Conservation (phyloP, 495 filamentous ascomycete genomes). For the Letharia lupina region DNA sequence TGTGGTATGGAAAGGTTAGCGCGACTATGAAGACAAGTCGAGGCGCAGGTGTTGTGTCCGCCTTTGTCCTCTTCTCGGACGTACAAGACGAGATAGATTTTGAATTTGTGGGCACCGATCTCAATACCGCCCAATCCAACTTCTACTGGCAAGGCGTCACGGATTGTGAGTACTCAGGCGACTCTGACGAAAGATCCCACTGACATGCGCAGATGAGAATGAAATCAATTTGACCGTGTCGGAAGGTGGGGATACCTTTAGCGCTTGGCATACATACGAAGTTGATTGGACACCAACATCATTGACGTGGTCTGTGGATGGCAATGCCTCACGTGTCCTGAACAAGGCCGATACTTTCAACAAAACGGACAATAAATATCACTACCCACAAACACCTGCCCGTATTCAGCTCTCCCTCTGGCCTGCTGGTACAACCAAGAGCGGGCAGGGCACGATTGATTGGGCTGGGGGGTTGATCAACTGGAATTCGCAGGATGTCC, state of each 20-base stretch:
- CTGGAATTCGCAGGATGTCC: conserved; percentile 76
- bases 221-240: conserved; percentile 56
- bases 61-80: conserved; percentile 89
- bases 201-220: conserved; percentile 55
- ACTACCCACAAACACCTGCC: conserved; percentile 88
- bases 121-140: conserved; percentile 77
- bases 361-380: conserved; percentile 67
- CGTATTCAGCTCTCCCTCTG: conserved; percentile 92
- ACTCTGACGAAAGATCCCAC: conserved; percentile 2
- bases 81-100: conserved; percentile 98
- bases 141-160: conserved; percentile 95
- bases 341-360: conserved; percentile 77
- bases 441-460: conserved; percentile 73
- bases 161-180: conserved; percentile 57
- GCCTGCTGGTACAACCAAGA: conserved; percentile 77
- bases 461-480: conserved; percentile 89
- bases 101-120: conserved; percentile 80
- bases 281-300: conserved; percentile 84
- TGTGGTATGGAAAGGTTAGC: conserved; percentile 95
- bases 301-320: conserved; percentile 81
- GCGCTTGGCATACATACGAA: conserved; percentile 81
- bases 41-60: conserved; percentile 82
- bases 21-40: conserved; percentile 79
- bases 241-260: conserved; percentile 55
- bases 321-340: conserved; percentile 60